phyloP scores from a whole-genome alignment of 1,284 basidiomycete species.

The Coriolopsis trogii region DNA sequence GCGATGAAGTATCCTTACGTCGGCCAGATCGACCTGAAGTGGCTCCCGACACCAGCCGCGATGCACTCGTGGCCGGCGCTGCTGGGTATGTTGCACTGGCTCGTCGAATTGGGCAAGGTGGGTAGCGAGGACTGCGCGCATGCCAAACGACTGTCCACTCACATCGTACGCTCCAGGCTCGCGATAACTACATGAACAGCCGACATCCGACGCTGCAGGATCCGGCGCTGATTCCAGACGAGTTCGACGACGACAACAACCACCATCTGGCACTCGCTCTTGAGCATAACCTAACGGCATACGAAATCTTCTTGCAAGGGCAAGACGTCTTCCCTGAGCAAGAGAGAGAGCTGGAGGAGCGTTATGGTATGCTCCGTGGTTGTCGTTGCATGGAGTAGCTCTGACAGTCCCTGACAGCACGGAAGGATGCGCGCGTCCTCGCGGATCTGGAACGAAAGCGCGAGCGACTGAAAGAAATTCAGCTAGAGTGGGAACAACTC shows the following conservation, averaged over 20 bases:
- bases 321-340: conserved; percentile 74
- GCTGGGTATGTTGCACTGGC: conserved; percentile 85
- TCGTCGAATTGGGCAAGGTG: conserved; percentile 81
- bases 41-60: conserved; percentile 82
- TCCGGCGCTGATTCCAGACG: conserved; percentile 59
- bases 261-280: conserved; percentile 78
- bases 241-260: conserved; percentile 73
- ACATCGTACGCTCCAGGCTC: no score
- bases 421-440: conserved; percentile 66
- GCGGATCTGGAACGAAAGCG: conserved; percentile 61
- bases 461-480: conserved; percentile 46
- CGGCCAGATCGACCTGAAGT: conserved; percentile 75
- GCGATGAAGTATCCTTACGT: conserved; percentile 78
- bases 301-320: conserved; percentile 71
- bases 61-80: conserved; percentile 85
- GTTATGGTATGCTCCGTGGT: conserved; percentile 69
- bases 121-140: no score
- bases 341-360: conserved; percentile 69
- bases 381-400: neutral
- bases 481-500: conserved; percentile 59
- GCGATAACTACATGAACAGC: conserved; percentile 59
- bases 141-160: neutral
- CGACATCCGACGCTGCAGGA: conserved; percentile 69
- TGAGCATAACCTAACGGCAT: conserved; percentile 73
- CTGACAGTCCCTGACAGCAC: conserved; percentile 43